Evolutionary conservation across 2,329 filamentous ascomycete genomes (phyloP), one percentile per base, ranked within the genome.

Genomic region (Fusarium acutatum): DNA sequence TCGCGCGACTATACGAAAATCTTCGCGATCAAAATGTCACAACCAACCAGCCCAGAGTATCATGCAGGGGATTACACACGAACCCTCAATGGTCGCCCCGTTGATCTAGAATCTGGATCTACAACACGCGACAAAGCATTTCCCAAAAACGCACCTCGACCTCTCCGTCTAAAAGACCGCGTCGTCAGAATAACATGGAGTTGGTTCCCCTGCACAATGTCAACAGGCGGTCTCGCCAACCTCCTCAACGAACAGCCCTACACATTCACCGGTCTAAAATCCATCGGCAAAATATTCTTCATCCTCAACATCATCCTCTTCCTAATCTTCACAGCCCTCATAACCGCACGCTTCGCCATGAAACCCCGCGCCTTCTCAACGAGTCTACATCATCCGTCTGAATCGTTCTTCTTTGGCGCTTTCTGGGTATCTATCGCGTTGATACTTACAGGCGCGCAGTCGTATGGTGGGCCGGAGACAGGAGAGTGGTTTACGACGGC

Each of bases 141-240:
- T 6, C 67, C 58, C 5, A 40, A 17, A 0, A 56, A 64, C 26
- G 18, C 40, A 10, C 26, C 60, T 7, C 50, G 28, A 1, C 67
- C 67, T 1, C 37, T 69, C 3, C 59, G 44, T 1, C 59, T 69
- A 6, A 69, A 65, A 43, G 67, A 69, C 17, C 67, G 65, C 13
- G 40, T 69, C 10, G 59, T 69, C 2, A 37, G 67, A 8, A 40
- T 69, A 6, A 69, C 67, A 7, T 69, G 67, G 67, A 2, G 9
- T 8, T 69, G 67, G 67, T 69, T 69, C 5, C 67, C 67, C 10
- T 69, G 67, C 12, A 69, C 67, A 38, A 69, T 69, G 67, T 30
- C 67, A 10, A 69, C 67, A 2, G 67, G 65, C 22, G 67, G 67
- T 13, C 52, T 69, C 4, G 67, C 67, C 58, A 69, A 69, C 26